Evolutionary conservation across 495 filamentous ascomycete species (phyloP), one percentile per base, ranked within the genome.

Genomic region (Polyplosphaeria fusca): DNA sequence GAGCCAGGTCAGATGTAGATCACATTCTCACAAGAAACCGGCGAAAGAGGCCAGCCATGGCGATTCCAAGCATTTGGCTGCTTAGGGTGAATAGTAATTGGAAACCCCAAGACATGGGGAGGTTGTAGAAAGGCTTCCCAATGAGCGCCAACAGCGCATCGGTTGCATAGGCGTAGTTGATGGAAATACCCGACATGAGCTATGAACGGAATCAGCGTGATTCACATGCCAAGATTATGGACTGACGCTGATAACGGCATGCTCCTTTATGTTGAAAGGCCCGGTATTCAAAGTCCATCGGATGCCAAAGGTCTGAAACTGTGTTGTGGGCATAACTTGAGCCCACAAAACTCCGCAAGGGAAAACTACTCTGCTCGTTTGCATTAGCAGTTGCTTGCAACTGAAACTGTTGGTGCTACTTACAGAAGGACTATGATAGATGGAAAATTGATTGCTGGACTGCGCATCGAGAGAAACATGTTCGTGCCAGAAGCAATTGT

Each of bases 31-130:
- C 84, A 38, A 89, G 68, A 60, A 83, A 85, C 16, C 79, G 75
- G 45, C 81, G 76, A 47, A 82, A 82, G 52, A 88, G 81, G 16
- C 87, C 87, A 0, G 86, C 86, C 46, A 91, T 76, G 1, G 86
- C 87, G 64, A 87, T 88, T 0, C 87, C 86, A 35, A 89, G 76
- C 14, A 84, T 74, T 66, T 91, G 87, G 1, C 85, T 89, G 2
- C 85, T 85, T 35, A 91, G 74, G 13, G 76, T 79, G 41, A 88
- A 70, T 4, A 91, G 59, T n/a, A 89, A 66, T 62, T 87, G 81
- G 64, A 87, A 89, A 2, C 80, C 73, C 22, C 86, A 75, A 18
- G 85, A 79, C 27, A 86, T 86, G 3, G 82, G 78, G 68, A 88
- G 77, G 52, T 79, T 75, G 63, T 89, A 88, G 63, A 61, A 64